Conservation (phyloP, 805 yeast genomes). For the Diddensiella transvaalensis region DNA sequence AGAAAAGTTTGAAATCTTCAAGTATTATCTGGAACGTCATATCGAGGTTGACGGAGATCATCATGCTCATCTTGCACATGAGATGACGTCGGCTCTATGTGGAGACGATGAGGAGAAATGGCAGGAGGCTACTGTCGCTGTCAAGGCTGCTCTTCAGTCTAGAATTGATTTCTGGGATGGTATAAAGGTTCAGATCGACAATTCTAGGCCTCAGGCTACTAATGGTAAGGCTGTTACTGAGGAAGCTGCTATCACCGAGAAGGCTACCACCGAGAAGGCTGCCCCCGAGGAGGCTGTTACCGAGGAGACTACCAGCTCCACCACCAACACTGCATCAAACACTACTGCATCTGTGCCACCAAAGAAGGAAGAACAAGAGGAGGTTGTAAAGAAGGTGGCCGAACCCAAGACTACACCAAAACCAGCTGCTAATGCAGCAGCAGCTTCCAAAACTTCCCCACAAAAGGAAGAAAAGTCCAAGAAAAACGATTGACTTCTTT, state of each 20-base stretch:
- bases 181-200: slow-evolving; percentile 8
- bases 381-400: too few species aligned
- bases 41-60: slow-evolving; percentile 25
- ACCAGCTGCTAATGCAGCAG: too few species aligned
- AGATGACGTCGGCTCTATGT: slow-evolving; percentile 22
- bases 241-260: not conserved
- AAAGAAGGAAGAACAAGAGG: too few species aligned
- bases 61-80: slow-evolving; percentile 23
- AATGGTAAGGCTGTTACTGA: not conserved
- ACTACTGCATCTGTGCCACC: too few species aligned
- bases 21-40: slow-evolving; percentile 24
- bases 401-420: too few species aligned
- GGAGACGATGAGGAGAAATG: slow-evolving; percentile 22
- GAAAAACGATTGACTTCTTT: not conserved
- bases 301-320: not conserved
- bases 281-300: not conserved
- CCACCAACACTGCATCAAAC: too few species aligned
- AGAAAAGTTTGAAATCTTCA: slow-evolving; percentile 22
- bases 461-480: not conserved
- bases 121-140: slow-evolving; percentile 22
- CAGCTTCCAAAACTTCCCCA: too few species aligned
- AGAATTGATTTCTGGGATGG: slow-evolving; percentile 23
- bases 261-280: not conserved
- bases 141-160: slow-evolving; percentile 19
- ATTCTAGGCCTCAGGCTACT: not conserved